These are phyloP conservation scores for Aspergillus felis DNA, from an alignment of 2,329 filamentous ascomycete species.

Conservation along the genomic window DNA sequence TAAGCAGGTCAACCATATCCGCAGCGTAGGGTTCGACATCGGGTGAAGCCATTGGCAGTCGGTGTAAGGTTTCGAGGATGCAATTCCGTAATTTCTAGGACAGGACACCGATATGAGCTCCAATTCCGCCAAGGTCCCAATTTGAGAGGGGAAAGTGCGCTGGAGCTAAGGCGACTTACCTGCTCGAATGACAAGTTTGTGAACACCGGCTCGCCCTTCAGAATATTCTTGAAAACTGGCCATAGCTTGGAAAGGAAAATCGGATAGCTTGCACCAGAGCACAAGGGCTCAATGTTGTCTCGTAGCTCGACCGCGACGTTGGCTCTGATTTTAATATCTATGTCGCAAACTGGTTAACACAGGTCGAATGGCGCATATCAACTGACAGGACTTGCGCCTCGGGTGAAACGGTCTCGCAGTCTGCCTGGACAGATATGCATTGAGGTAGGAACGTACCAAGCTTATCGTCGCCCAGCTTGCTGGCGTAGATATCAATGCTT, in stretches of 20 bases:
- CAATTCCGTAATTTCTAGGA: constrained; percentile 81
- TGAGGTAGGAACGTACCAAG: constrained; percentile 37
- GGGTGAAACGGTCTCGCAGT: neutral
- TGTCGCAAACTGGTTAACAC: constrained; percentile 3
- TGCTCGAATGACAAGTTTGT: constrained; percentile 87
- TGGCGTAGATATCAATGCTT: constrained; percentile 48
- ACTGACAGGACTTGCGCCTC: constrained; percentile 2
- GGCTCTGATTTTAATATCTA: constrained; percentile 77
- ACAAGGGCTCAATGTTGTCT: constrained; percentile 80
- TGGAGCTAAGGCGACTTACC: constrained; percentile 46
- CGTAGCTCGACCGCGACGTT: constrained; percentile 81
- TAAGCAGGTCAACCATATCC: constrained; percentile 84
- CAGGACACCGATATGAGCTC: constrained; percentile 6
- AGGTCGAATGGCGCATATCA: constrained; percentile 1
- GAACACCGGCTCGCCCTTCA: constrained; percentile 84
- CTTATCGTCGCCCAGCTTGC: constrained; percentile 46
- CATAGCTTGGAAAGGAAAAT: constrained; percentile 83
- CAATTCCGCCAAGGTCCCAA: neutral
- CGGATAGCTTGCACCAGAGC: constrained; percentile 73
- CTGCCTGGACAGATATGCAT: neutral
- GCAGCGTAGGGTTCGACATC: constrained; percentile 87
- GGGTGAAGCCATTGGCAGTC: constrained; percentile 68
- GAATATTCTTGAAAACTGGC: constrained; percentile 80
- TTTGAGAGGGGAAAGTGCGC: neutral
- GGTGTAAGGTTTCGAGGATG: constrained; percentile 89